phyloP scores from a whole-genome alignment of 257 asterid species.

The Solanum tarijense region DNA sequence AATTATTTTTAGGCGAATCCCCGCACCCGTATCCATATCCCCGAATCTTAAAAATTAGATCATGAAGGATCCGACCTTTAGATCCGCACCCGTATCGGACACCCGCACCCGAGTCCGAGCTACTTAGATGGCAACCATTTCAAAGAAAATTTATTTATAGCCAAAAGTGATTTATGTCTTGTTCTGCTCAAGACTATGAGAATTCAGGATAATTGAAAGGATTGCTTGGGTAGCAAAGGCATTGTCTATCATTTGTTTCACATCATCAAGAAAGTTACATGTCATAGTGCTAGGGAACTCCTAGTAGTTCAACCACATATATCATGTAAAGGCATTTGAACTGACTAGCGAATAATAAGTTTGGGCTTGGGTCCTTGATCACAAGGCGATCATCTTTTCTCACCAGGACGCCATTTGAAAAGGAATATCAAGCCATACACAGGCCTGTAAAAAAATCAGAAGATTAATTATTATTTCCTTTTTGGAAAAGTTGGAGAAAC shows the following conservation, averaged over 20 bases:
- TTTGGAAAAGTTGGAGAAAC: background rate
- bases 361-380: conserved; percentile 85
- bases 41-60: too few species aligned
- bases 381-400: conserved; percentile 78
- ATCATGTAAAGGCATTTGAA: conserved; percentile 21
- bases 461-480: background rate
- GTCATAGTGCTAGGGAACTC: background rate
- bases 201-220: conserved; percentile 67
- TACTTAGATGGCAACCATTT: background rate
- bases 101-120: too few species aligned
- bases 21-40: too few species aligned
- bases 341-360: conserved; percentile 95
- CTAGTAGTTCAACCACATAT: background rate
- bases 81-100: too few species aligned
- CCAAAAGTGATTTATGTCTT: background rate
- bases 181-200: background rate
- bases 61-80: too few species aligned
- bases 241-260: conserved; percentile 68
- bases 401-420: conserved; percentile 97
- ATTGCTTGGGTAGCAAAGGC: conserved; percentile 99
- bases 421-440: conserved; percentile 85
- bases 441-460: conserved; percentile 41
- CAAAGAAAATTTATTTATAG: background rate
- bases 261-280: background rate
- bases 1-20: too few species aligned